phyloP scores from a whole-genome alignment of 2,329 filamentous ascomycete species.

The Calonectria fujianensis region DNA sequence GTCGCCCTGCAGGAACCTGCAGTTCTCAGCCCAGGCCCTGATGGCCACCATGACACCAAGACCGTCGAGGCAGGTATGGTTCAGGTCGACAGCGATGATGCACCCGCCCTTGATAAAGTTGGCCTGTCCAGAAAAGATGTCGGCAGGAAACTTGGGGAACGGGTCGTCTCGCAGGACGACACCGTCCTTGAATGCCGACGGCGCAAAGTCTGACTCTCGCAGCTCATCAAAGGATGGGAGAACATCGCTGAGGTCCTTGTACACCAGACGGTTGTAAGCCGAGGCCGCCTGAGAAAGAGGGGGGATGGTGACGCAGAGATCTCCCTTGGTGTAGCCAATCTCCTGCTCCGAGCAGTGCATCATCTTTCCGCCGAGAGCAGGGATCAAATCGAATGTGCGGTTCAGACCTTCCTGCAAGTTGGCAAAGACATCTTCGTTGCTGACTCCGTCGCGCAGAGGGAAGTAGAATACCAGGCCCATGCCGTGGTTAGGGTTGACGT shows the following conservation, averaged over 20 bases:
- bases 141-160: constrained; percentile 54
- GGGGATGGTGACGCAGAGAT: constrained; percentile 50
- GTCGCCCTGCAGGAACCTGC: constrained; percentile 54
- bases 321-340: constrained; percentile 51
- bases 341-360: constrained; percentile 55
- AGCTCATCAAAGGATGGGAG: constrained; percentile 54
- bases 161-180: constrained; percentile 49
- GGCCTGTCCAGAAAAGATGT: constrained; percentile 56
- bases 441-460: constrained; percentile 52
- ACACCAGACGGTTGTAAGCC: constrained; percentile 41
- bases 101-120: constrained; percentile 59
- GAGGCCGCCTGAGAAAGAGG: constrained; percentile 35
- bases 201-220: constrained; percentile 51
- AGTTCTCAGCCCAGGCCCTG: constrained; percentile 58
- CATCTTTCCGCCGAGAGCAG: constrained; percentile 61
- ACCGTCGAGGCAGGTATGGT: constrained; percentile 56
- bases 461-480: constrained; percentile 60
- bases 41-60: constrained; percentile 55
- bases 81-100: constrained; percentile 53
- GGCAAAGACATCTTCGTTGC: constrained; percentile 56
- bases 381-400: constrained; percentile 60
- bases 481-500: constrained; percentile 57
- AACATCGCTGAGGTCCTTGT: constrained; percentile 53
- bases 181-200: constrained; percentile 54
- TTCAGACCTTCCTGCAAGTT: constrained; percentile 59